Conservation (phyloP, 495 filamentous ascomycete genomes). For the Tetracladium setigerum region DNA sequence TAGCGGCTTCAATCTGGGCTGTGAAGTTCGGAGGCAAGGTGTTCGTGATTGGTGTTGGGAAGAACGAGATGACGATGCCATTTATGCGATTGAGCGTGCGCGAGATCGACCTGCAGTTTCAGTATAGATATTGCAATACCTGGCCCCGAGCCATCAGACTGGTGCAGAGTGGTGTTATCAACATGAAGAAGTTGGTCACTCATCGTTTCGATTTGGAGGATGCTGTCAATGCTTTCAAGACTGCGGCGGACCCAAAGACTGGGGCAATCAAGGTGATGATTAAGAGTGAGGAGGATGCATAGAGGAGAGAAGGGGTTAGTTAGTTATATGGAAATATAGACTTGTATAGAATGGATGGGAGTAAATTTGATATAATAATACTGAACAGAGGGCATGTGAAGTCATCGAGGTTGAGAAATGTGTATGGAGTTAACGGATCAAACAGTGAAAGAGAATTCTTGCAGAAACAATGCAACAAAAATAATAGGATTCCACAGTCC, state of each 20-base stretch:
- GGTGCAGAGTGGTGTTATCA: slow-evolving; percentile 71
- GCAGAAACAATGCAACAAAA: too few relatives aligned
- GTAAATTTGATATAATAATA: too few relatives aligned
- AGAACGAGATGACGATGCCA: slow-evolving; percentile 87
- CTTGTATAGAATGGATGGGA: not conserved
- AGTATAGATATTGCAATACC: slow-evolving; percentile 92
- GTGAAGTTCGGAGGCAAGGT: slow-evolving; percentile 91
- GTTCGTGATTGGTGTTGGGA: slow-evolving; percentile 87
- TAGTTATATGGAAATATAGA: not conserved
- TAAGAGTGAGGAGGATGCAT: slow-evolving; percentile 38
- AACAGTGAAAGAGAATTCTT: too few relatives aligned
- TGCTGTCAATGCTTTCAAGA: slow-evolving; percentile 81
- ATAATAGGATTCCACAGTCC: too few relatives aligned
- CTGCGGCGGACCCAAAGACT: slow-evolving; percentile 76
- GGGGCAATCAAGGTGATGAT: slow-evolving; percentile 97
- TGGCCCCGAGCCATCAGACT: slow-evolving; percentile 91
- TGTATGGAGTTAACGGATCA: too few relatives aligned
- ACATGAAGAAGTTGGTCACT: slow-evolving; percentile 74
- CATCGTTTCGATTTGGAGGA: slow-evolving; percentile 83
- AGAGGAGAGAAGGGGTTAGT: not conserved
- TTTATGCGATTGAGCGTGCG: slow-evolving; percentile 87
- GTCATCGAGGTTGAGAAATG: too few relatives aligned
- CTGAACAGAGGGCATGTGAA: too few relatives aligned
- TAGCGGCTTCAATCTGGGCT: slow-evolving; percentile 77
- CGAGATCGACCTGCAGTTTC: slow-evolving; percentile 91